Conservation (phyloP, 2,329 filamentous ascomycete species). For the Verticillium nubilum region DNA sequence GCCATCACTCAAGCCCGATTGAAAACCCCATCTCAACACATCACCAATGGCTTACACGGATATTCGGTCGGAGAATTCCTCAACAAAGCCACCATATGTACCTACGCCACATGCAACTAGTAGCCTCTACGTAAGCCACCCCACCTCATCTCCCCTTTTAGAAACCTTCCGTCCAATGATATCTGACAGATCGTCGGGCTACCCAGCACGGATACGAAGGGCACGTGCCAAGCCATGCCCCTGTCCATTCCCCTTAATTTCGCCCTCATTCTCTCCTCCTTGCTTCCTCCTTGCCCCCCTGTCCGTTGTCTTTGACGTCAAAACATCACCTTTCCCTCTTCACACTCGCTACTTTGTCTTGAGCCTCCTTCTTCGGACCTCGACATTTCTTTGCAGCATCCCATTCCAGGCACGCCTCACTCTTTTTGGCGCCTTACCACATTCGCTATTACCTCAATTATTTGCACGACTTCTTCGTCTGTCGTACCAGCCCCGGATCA, state of each 20-base stretch:
- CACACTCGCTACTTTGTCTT: neutral
- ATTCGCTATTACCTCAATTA: neutral
- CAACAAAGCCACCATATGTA: neutral
- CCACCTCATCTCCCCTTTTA: neutral
- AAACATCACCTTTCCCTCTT: neutral
- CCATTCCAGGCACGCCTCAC: neutral
- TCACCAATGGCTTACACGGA: neutral
- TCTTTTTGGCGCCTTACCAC: neutral
- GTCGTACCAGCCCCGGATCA: neutral
- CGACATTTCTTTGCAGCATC: neutral
- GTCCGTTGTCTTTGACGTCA: neutral
- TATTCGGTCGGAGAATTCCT: neutral
- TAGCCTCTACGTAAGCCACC: neutral
- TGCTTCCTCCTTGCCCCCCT: neutral
- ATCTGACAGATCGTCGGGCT: neutral
- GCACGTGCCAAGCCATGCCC: neutral
- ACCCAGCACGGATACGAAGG: neutral
- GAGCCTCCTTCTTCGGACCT: neutral
- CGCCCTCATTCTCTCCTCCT: neutral
- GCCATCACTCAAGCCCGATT: neutral
- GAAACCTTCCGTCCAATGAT: neutral
- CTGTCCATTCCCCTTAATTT: neutral
- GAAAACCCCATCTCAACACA: no score
- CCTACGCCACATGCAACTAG: neutral
- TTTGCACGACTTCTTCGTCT: neutral